Conservation (phyloP, 1,284 basidiomycete species). For the Singerocomus rubriflavus region DNA sequence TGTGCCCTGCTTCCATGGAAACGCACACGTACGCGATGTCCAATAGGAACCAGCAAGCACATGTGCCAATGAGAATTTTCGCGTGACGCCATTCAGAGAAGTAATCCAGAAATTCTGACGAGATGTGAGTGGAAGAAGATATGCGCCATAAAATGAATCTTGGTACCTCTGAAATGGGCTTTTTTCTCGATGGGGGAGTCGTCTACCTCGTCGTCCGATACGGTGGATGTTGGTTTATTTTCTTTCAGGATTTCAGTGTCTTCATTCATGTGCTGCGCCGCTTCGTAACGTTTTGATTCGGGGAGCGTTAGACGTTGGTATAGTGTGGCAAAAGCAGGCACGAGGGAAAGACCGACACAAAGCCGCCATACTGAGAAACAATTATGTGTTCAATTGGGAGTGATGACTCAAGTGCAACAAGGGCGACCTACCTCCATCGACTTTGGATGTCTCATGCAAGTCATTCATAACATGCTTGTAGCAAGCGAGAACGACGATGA, state of each 20-base stretch:
- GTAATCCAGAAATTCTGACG: constrained; percentile 46
- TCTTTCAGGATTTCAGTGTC: constrained; percentile 36
- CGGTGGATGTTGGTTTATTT: constrained; percentile 15
- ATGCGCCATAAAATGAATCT: background rate
- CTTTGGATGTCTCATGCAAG: constrained; percentile 53
- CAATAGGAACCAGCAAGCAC: constrained; percentile 53
- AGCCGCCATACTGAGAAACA: constrained; percentile 48
- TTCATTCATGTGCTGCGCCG: constrained; percentile 37
- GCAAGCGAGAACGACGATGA: constrained; percentile 65
- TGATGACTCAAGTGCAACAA: background rate
- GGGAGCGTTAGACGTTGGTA: constrained; percentile 76
- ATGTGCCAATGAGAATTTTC: constrained; percentile 52
- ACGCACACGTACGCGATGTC: constrained; percentile 45
- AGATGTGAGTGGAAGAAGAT: background rate
- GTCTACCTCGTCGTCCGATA: constrained; percentile 3
- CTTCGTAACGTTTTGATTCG: constrained; percentile 59
- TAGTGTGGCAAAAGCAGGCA: constrained; percentile 57
- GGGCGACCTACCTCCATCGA: constrained; percentile 55
- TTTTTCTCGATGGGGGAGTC: constrained; percentile 28
- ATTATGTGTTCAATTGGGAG: constrained; percentile 26
- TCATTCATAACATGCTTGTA: constrained; percentile 67
- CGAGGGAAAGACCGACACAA: constrained; percentile 47
- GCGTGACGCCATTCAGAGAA: constrained; percentile 57
- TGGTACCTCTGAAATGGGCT: constrained; percentile 38
- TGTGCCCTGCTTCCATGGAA: background rate